Percentiles rank a stretch among this genome's conserved stretches.
Evolutionary conservation across 768 basidiomycete species (phyloP).

Genomic region (Boletus bicolor): DNA sequence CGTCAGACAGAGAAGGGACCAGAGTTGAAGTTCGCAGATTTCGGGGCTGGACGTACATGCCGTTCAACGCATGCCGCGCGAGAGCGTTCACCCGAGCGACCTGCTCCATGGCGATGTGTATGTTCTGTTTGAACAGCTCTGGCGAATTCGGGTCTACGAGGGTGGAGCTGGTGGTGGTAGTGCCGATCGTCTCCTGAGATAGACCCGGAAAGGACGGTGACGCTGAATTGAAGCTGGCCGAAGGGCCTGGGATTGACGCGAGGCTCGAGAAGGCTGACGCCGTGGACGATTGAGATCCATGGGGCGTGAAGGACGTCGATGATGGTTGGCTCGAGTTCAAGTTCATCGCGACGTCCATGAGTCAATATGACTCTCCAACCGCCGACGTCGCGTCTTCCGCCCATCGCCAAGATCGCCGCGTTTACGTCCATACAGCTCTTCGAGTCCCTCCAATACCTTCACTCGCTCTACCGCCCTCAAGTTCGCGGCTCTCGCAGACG

Average conservation of each 20-base stretch:
- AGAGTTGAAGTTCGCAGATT: too few relatives aligned
- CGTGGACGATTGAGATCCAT: conserved; percentile 16
- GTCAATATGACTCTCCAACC: conserved; percentile 18
- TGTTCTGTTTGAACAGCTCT: conserved; percentile 58
- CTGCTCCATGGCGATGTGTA: conserved; percentile 46
- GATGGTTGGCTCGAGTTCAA: conserved; percentile 12
- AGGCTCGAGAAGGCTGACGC: conserved; percentile 18
- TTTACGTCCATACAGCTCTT: conserved; percentile 37
- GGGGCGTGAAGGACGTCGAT: conserved; percentile 3
- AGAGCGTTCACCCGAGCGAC: conserved; percentile 47
- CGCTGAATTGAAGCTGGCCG: conserved; percentile 6
- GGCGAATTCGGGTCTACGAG: conserved; percentile 55
- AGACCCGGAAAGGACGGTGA: conserved; percentile 17
- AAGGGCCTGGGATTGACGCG: conserved; percentile 2
- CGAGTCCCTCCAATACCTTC: conserved; percentile 49
- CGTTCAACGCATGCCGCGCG: conserved; percentile 46
- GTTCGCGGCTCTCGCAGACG: conserved; percentile 57
- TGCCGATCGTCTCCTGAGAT: conserved; percentile 29
- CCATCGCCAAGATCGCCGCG: conserved; percentile 43
- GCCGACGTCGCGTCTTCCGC: conserved; percentile 55
- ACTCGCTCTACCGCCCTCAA: conserved; percentile 54
- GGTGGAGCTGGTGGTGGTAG: background rate
- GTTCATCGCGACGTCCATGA: conserved; percentile 12
- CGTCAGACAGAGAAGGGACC: too few relatives aligned
- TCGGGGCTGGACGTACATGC: conserved; percentile 44